Evolutionary conservation across 352 stramenopile species (phyloP), one percentile per base, ranked within the genome.

Genomic region (Elongisporangium prolatum): DNA sequence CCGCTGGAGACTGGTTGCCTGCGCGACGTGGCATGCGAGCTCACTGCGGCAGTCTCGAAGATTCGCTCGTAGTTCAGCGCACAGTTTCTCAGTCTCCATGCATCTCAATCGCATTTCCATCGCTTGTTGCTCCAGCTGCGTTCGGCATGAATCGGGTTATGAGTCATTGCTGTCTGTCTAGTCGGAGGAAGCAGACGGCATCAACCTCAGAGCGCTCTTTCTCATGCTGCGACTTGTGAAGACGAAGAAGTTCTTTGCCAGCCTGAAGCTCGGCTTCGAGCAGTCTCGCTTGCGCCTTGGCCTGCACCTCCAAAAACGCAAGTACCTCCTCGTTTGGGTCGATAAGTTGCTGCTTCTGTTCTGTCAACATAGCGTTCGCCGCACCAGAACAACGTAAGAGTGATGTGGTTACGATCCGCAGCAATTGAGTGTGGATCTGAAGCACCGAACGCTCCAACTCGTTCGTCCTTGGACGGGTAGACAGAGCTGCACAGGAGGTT

Each of bases 201-300:
- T 40, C 9, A 52, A 86, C 76, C 64, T 79, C 67, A 1, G 50
- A 21, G 2, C 74, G 53, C 20, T 89, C 79, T 60, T 77, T 80
- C 24, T 83, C 65, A 20, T 80, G 68, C 18, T 89, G 77, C 0
- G 63, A 56, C 49, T 82, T 84, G 48, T 86, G 76, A 8, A 89
- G 50, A 0, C 79, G 74, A 11, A 86, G 61, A 14, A 89, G 65
- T 14, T 89, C 79, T 55, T 87, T 72, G 0, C 79, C 76, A 3
- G 79, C 79, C 8, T 74, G 72, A 3, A 89, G 56, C 57, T 89
- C 79, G 17, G 80, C 73, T 53, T 89, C 71, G 3, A 89, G 68
- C 28, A 89, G 75, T 59, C 73, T 80, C 16, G 78, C 61, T 59
- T 82, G 72, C 1, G 67, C 77, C 17, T 67, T 72, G 5, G 67